These are phyloP conservation scores for Halenospora varia DNA, from an alignment of 495 filamentous ascomycete species.

Conservation along the genomic window DNA sequence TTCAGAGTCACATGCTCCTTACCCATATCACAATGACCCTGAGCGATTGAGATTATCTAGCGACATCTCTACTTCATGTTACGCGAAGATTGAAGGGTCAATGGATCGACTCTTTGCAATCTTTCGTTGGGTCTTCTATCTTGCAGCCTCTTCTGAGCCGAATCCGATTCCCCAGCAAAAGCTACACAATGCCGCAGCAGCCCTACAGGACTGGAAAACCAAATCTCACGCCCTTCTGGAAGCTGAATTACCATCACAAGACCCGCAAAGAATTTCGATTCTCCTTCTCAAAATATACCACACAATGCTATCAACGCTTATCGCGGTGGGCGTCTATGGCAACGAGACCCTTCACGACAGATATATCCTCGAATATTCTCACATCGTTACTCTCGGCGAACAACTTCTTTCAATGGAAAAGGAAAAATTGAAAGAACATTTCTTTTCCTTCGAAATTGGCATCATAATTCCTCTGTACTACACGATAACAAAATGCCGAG, in stretches of 20 bases:
- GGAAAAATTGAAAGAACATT: not conserved
- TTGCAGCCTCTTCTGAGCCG: not conserved
- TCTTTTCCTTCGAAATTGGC: constrained; percentile 22
- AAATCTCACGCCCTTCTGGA: not conserved
- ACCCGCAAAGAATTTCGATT: not conserved
- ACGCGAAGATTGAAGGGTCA: not conserved
- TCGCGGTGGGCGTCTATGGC: not conserved
- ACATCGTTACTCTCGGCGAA: not conserved
- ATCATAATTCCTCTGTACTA: constrained; percentile 31
- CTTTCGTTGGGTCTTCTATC: not conserved
- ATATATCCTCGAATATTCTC: not conserved
- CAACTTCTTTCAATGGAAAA: not conserved
- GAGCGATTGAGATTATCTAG: not conserved
- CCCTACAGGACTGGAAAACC: not conserved
- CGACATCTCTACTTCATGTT: not conserved
- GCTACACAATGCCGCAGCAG: not conserved
- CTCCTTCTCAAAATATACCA: not conserved
- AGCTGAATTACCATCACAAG: not conserved
- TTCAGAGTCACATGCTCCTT: not conserved
- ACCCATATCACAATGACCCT: not conserved
- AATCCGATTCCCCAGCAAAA: not conserved
- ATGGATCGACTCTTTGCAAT: not conserved
- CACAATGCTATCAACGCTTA: not conserved
- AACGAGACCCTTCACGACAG: not conserved
- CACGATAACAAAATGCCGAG: constrained; percentile 35